A percentile compares a stretch with the other conserved stretches of the same genome.
These are phyloP conservation scores for Termitomyces sp. DNA, from an alignment of 768 basidiomycete genomes.

Conservation along the genomic window DNA sequence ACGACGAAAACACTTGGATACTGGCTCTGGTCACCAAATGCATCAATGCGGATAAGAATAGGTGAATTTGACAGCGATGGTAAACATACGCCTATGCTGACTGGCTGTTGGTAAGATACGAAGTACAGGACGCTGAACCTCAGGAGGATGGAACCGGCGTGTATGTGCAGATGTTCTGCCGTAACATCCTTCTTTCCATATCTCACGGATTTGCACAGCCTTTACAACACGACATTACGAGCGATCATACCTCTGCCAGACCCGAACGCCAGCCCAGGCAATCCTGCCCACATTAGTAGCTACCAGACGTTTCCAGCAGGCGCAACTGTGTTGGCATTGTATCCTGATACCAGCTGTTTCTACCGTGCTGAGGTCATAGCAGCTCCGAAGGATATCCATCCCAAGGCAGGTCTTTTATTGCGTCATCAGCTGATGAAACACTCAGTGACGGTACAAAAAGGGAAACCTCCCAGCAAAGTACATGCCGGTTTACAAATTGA, in stretches of 20 bases:
- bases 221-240: slow-evolving; percentile 64
- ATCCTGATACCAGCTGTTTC: slow-evolving; percentile 88
- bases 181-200: neutral
- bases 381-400: slow-evolving; percentile 45
- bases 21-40: slow-evolving; percentile 69
- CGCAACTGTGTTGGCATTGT: slow-evolving; percentile 79
- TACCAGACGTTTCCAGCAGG: slow-evolving; percentile 71
- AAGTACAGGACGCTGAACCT: slow-evolving; percentile 81
- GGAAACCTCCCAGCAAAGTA: slow-evolving; percentile 37
- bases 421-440: neutral
- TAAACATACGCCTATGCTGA: neutral
- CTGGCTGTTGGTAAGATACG: slow-evolving; percentile 46
- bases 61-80: slow-evolving; percentile 27
- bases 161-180: slow-evolving; percentile 23
- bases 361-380: slow-evolving; percentile 81
- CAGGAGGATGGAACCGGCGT: slow-evolving; percentile 74
- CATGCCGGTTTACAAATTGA: slow-evolving; percentile 64
- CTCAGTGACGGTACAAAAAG: slow-evolving; percentile 13
- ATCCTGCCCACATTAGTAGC: slow-evolving; percentile 56
- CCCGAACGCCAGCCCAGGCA: slow-evolving; percentile 49
- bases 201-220: slow-evolving; percentile 27
- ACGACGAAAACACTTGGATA: slow-evolving; percentile 69
- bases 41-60: slow-evolving; percentile 67
- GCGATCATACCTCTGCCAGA: slow-evolving; percentile 81
- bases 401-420: slow-evolving; percentile 22